Percentiles rank a stretch among this genome's conserved stretches.
phyloP scores from a whole-genome alignment of 805 yeast species.

The Wickerhamiella occidentalis region DNA sequence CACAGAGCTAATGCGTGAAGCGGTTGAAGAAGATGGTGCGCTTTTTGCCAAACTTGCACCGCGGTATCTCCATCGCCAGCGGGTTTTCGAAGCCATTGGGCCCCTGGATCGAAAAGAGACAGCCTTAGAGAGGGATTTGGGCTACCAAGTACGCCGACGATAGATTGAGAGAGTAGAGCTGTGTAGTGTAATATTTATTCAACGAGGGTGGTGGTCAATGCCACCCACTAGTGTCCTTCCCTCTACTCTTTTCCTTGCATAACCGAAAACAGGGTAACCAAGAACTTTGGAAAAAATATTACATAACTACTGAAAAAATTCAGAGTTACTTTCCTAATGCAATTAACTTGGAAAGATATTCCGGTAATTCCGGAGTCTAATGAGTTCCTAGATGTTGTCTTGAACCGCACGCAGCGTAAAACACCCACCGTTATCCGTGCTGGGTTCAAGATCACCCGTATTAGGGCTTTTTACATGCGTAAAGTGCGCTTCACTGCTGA shows the following conservation, averaged over 20 bases:
- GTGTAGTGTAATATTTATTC: no score
- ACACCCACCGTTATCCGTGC: slow-evolving; percentile 98
- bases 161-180: no score
- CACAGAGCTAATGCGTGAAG: neutral
- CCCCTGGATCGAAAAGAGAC: neutral
- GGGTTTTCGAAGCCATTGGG: neutral
- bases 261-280: neutral
- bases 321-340: slow-evolving; percentile 41
- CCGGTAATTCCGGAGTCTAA: slow-evolving; percentile 87
- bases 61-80: neutral
- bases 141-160: no score
- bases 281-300: neutral
- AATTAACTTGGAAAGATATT: slow-evolving; percentile 96
- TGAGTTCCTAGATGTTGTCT: slow-evolving; percentile 90
- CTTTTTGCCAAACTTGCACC: neutral
- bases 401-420: slow-evolving; percentile 95
- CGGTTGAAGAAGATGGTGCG: neutral
- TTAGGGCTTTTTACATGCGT: slow-evolving; percentile 95
- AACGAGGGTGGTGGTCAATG: no score
- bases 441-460: slow-evolving; percentile 92
- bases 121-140: no score
- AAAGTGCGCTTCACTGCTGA: slow-evolving; percentile 94
- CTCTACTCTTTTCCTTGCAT: neutral
- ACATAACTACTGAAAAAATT: slow-evolving; percentile 8
- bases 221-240: no score